Conservation (phyloP, 306 rosid genomes). For the Begonia masoniana region DNA sequence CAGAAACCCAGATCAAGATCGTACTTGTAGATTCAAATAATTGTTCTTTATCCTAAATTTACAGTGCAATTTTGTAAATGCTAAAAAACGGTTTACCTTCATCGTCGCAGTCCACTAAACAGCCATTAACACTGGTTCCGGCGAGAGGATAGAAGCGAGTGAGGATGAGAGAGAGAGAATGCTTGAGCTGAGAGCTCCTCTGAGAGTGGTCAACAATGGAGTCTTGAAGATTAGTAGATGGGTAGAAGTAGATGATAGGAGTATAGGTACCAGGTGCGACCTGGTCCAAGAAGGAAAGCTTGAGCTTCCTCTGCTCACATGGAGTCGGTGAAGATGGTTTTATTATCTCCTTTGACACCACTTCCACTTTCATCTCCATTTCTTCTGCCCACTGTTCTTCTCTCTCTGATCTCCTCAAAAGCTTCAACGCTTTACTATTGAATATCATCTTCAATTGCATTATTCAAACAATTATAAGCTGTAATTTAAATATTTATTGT, state of each 20-base stretch:
- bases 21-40: too few species aligned
- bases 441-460: too few species aligned
- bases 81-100: background rate
- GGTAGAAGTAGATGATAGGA: conserved; percentile 23
- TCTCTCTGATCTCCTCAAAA: background rate
- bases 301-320: conserved; percentile 8
- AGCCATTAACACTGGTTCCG: conserved; percentile 10
- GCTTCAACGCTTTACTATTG: too few species aligned
- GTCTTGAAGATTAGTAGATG: background rate
- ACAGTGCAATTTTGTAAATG: too few species aligned
- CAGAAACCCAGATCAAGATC: too few species aligned
- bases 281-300: conserved; percentile 31
- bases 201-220: background rate
- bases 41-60: too few species aligned
- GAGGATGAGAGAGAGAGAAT: conserved; percentile 11
- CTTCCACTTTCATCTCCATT: conserved; percentile 10
- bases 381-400: background rate
- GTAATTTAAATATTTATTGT: too few species aligned
- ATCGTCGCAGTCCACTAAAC: conserved; percentile 19
- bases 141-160: conserved; percentile 13
- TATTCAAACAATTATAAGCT: too few species aligned
- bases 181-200: conserved; percentile 3
- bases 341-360: conserved; percentile 12
- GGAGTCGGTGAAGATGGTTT: conserved; percentile 35
- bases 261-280: conserved; percentile 16